Evolutionary conservation across 768 basidiomycete species (phyloP), one percentile per base, ranked within the genome.

Genomic region (Multifurca ochricompacta): DNA sequence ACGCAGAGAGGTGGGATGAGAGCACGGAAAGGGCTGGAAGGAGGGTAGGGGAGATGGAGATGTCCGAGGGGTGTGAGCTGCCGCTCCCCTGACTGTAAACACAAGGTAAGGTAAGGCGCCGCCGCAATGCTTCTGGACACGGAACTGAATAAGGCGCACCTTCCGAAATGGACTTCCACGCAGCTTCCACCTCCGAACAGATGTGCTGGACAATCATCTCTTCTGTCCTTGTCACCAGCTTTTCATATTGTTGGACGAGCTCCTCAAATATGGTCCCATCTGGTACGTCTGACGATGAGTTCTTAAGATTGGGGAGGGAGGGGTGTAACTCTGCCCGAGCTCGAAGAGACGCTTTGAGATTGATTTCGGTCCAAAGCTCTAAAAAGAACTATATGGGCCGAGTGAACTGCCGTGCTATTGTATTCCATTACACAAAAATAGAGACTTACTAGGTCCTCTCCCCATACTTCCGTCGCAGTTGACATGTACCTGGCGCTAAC

Each of bases 351-450:
- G 78, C 73, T 30, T 77, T 75, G 37, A 71, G 77, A 58, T 79
- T 80, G 61, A 93, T 88, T 62, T 91, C 89, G 11, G 79, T 70
- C 85, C 87, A 92, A 30, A 99, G 69, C 66, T 96, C 90, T 14
- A 99, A 72, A 74, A 95, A 97, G 70, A 92, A 93, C 93, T 96
- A 63, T 25, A 37, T 18, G n/a, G n/a, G n/a, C n/a, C n/a, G n/a
- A n/a, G n/a, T n/a, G n/a, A 11, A 23, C 25, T 27, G 14, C 16
- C 14, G 23, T 4, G 36, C 51, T 45, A 51, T 25, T 34, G 11
- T 28, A 14, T n/a, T 45, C 25, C 41, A 27, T 31, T 10, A 46
- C 37, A 31, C 40, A 27, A 47, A n/a, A 32, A 56, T n/a, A 36
- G 28, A 32, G 3, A 62, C 86, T 63, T 57, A 96, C 94, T 66